Evolutionary conservation across 1,139 yeast species (phyloP).

Genomic region (Zygoascus sp.): DNA sequence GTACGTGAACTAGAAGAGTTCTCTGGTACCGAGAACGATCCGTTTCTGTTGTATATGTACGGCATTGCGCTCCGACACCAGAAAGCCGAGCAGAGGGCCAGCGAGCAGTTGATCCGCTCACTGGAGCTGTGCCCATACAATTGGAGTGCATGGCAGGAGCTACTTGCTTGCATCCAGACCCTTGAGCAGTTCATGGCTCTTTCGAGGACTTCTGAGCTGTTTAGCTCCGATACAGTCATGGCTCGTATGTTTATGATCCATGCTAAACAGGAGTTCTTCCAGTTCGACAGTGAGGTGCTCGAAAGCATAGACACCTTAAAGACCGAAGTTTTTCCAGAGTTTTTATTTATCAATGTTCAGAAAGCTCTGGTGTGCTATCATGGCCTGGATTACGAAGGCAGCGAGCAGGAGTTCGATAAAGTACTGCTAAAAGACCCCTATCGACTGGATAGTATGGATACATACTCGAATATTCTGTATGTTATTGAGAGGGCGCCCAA

Average conservation of each 20-base stretch:
- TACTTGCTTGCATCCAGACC: slow-evolving; percentile 58
- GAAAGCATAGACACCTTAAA: slow-evolving; percentile 44
- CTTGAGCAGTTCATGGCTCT: slow-evolving; percentile 46
- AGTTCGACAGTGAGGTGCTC: slow-evolving; percentile 46
- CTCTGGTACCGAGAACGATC: slow-evolving; percentile 36
- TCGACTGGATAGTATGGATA: slow-evolving; percentile 83
- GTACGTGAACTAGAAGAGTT: slow-evolving; percentile 31
- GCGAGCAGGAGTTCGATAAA: slow-evolving; percentile 75
- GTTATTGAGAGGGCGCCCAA: slow-evolving; percentile 89
- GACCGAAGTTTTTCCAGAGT: slow-evolving; percentile 58
- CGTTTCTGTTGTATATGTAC: slow-evolving; percentile 62
- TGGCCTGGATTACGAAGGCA: slow-evolving; percentile 70
- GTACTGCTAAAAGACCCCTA: slow-evolving; percentile 76
- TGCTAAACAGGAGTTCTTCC: slow-evolving; percentile 75
- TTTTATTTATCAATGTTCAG: slow-evolving; percentile 72
- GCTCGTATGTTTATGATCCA: slow-evolving; percentile 64
- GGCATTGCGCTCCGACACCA: slow-evolving; percentile 61
- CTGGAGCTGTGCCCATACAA: slow-evolving; percentile 68
- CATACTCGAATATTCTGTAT: slow-evolving; percentile 86
- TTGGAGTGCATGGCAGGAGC: slow-evolving; percentile 93
- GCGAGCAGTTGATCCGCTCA: slow-evolving; percentile 54
- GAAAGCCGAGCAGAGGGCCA: slow-evolving; percentile 57
- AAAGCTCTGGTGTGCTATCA: slow-evolving; percentile 78
- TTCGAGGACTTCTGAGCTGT: not conserved
- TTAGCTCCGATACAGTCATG: slow-evolving; percentile 35